Percentiles rank a stretch among this genome's conserved stretches.
These are phyloP conservation scores for Xylaria intraflava DNA, from an alignment of 495 filamentous ascomycete species.

Conservation along the genomic window DNA sequence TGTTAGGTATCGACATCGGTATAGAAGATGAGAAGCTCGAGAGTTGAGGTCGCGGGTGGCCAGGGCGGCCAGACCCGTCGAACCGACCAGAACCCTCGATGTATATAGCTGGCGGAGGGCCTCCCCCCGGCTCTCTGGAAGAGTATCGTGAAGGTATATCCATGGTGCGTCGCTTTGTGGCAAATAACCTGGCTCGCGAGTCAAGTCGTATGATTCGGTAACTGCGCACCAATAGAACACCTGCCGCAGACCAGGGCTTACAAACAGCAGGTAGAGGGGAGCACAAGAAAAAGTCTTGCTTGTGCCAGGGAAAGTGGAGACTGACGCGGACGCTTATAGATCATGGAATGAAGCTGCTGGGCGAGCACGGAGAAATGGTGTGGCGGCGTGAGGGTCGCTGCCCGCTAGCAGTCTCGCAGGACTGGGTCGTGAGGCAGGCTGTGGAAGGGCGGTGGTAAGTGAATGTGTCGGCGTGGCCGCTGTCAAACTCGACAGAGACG, in stretches of 20 bases:
- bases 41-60: constrained; percentile 40
- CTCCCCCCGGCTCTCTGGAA: constrained; percentile 21
- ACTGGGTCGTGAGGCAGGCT: not conserved
- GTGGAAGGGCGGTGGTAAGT: not conserved
- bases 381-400: not conserved
- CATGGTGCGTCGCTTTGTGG: constrained; percentile 33
- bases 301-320: not conserved
- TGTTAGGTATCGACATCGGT: constrained; percentile 44
- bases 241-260: not conserved
- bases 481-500: constrained; percentile 1
- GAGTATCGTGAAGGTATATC: constrained; percentile 48
- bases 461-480: not conserved
- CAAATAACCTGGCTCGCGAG: not conserved
- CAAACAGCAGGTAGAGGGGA: not conserved
- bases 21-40: constrained; percentile 38
- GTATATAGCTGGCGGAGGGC: constrained; percentile 45
- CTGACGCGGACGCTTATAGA: not conserved
- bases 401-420: not conserved
- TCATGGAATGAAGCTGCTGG: constrained; percentile 4
- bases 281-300: not conserved
- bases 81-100: constrained; percentile 46
- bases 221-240: not conserved
- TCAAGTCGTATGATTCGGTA: constrained; percentile 1
- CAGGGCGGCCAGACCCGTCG: constrained; percentile 44
- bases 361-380: not conserved